Base-by-base conservation (phyloP, 495 filamentous ascomycete genomes). In the Neurospora hispaniola region DNA sequence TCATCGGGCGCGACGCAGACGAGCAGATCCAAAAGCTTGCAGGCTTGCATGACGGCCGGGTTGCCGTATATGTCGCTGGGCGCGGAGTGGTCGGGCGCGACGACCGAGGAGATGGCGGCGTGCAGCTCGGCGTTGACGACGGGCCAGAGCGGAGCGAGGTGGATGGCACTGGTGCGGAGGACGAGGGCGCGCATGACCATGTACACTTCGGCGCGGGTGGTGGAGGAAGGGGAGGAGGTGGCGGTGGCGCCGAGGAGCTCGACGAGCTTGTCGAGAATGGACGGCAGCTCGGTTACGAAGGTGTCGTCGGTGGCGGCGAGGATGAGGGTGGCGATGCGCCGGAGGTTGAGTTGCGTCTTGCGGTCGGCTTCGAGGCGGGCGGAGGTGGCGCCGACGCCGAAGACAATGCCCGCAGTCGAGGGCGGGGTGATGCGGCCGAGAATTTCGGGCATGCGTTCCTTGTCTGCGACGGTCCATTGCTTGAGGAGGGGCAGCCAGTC, bases 351-450 rank as follows among this genome's bases (percentile, higher is more conserved):
- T 78, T 98, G 95, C 9, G 94, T 92, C 80, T 91, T 96, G 70
- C 94, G 91, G 81, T 99, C 96, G 10, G 96, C 94, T 83, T 99
- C 96, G 59, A 94, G 84, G 73, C 96, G 87, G n/a, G 96, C 96
- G 31, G 94, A 95, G 42, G 92, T 94, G 8, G 96, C 96, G 70
- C 96, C 96, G 6, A 99, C 96, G 31, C 96, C 96, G 74, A 99
- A 99, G 80, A 99, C 93, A 71, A 98, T 97, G 18, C 96, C 96
- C 0, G 96, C 96, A n/a, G 96, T 92, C 18, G 93, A 93, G 10
- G 96, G 96, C 4, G 94, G 87, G 7, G 92, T 89, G 43, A 98
- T 85, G 38, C 94, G 89, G 46, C 87, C 85, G 16, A 98, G 80
- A 4, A 97, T 82, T 72, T 98, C 96, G 2, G 89, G 82, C 80